A percentile compares a stretch with the other conserved stretches of the same genome.
Evolutionary conservation across 768 basidiomycete species (phyloP).

Genomic region (Cystoderma amianthinum): DNA sequence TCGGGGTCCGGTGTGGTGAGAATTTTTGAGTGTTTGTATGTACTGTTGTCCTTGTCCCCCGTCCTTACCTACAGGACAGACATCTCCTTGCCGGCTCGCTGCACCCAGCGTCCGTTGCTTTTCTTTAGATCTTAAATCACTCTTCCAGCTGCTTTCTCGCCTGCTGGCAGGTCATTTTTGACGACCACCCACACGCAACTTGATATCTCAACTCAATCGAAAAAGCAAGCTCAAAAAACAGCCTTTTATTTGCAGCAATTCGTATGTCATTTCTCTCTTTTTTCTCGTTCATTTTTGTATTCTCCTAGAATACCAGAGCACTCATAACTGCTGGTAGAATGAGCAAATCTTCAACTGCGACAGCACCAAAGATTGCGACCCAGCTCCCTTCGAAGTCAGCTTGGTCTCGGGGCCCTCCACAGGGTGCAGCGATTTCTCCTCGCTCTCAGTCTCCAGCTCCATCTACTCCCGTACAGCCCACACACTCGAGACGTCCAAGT

Average conservation of each 20-base stretch:
- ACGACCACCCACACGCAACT: constrained; percentile 73
- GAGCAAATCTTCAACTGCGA: constrained; percentile 84
- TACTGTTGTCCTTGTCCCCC: constrained; percentile 21
- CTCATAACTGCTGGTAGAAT: constrained; percentile 46
- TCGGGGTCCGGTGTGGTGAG: constrained; percentile 16
- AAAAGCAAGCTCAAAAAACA: constrained; percentile 33
- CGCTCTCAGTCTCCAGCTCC: constrained; percentile 78
- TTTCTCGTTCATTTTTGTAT: constrained; percentile 1
- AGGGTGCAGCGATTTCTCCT: constrained; percentile 50
- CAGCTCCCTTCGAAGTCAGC: constrained; percentile 78
- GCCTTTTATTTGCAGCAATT: constrained; percentile 29
- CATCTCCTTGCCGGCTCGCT: constrained; percentile 36
- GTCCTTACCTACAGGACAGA: constrained; percentile 33
- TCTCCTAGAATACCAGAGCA: background rate
- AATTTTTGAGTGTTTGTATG: constrained; percentile 12
- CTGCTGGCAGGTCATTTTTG: constrained; percentile 90
- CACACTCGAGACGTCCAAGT: constrained; percentile 78
- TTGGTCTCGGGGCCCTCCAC: constrained; percentile 87
- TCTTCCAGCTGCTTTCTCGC: constrained; percentile 60
- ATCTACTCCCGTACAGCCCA: constrained; percentile 37
- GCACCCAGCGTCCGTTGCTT: constrained; percentile 32
- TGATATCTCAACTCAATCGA: constrained; percentile 35
- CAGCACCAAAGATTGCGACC: constrained; percentile 65
- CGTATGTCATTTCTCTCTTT: constrained; percentile 23
- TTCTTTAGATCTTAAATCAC: constrained; percentile 30